Conservation (phyloP, 2,329 filamentous ascomycete species). For the Apiospora kogelbergensis region DNA sequence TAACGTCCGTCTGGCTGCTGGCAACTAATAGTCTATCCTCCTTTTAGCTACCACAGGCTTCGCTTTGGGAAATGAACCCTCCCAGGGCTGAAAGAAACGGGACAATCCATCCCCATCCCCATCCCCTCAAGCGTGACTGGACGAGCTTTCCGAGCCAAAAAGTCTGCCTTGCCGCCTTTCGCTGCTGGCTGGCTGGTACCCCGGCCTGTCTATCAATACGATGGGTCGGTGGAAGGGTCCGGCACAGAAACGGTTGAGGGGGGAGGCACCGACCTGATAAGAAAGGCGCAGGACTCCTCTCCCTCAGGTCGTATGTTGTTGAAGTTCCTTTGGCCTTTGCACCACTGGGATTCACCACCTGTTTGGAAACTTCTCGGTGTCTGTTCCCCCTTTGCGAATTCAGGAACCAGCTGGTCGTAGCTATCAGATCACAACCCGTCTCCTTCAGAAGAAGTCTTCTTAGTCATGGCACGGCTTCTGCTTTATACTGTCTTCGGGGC, state of each 20-base stretch:
- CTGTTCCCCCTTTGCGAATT: neutral
- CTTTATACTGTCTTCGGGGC: constrained; percentile 31
- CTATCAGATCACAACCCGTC: neutral
- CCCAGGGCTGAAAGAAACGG: neutral
- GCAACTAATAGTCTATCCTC: neutral
- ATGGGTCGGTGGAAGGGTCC: neutral
- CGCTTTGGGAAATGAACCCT: neutral
- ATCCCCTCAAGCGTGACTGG: neutral
- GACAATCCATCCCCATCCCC: neutral
- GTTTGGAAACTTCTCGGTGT: neutral
- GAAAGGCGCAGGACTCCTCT: neutral
- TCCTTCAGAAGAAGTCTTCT: neutral
- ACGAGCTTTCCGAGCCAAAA: neutral
- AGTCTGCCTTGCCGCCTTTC: neutral
- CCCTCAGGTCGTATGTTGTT: neutral
- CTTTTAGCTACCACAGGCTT: neutral
- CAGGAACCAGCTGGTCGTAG: neutral
- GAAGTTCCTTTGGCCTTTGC: neutral
- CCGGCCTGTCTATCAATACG: neutral
- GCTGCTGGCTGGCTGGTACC: neutral
- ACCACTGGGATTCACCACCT: neutral
- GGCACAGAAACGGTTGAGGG: neutral
- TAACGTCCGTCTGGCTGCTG: neutral
- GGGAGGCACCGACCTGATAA: neutral
- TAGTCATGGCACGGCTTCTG: constrained; percentile 19